phyloP scores from a whole-genome alignment of 1,139 yeast genomes.

The Ashbya aceris region DNA sequence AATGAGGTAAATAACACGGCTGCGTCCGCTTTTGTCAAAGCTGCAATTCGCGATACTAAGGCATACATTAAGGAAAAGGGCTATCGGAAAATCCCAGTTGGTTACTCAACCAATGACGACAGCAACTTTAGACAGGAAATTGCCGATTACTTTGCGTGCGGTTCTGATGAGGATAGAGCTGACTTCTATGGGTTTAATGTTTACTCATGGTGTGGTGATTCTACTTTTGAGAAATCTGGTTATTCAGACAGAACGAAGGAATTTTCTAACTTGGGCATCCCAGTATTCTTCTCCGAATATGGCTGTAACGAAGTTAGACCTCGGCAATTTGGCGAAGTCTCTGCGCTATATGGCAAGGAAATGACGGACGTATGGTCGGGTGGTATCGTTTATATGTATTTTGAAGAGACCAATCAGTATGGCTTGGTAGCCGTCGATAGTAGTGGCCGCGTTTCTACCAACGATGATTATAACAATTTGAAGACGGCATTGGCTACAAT shows the following conservation, averaged over 20 bases:
- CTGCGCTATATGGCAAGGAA: slow-evolving; percentile 46
- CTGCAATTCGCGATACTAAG: slow-evolving; percentile 72
- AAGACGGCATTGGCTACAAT: slow-evolving; percentile 44
- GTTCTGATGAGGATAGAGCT: slow-evolving; percentile 54
- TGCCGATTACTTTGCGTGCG: slow-evolving; percentile 73
- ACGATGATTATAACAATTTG: slow-evolving; percentile 50
- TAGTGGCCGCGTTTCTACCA: slow-evolving; percentile 43
- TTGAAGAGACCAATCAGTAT: slow-evolving; percentile 62
- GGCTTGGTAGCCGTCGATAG: slow-evolving; percentile 57
- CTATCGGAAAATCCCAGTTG: slow-evolving; percentile 66
- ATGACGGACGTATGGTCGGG: slow-evolving; percentile 83
- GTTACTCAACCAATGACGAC: slow-evolving; percentile 76
- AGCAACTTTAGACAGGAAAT: slow-evolving; percentile 53
- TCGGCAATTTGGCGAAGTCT: slow-evolving; percentile 65
- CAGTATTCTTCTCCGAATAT: slow-evolving; percentile 71
- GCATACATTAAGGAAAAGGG: slow-evolving; percentile 50
- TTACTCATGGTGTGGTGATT: slow-evolving; percentile 92
- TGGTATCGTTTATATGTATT: slow-evolving; percentile 79
- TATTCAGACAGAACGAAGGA: slow-evolving; percentile 64
- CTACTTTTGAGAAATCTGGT: slow-evolving; percentile 58
- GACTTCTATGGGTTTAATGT: slow-evolving; percentile 91
- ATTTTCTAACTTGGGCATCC: slow-evolving; percentile 57
- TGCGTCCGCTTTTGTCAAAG: slow-evolving; percentile 74
- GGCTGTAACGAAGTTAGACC: slow-evolving; percentile 60
- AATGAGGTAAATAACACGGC: slow-evolving; percentile 57